These are phyloP conservation scores for Tardiomyces depauwii DNA, from an alignment of 1,139 yeast genomes.

Conservation along the genomic window DNA sequence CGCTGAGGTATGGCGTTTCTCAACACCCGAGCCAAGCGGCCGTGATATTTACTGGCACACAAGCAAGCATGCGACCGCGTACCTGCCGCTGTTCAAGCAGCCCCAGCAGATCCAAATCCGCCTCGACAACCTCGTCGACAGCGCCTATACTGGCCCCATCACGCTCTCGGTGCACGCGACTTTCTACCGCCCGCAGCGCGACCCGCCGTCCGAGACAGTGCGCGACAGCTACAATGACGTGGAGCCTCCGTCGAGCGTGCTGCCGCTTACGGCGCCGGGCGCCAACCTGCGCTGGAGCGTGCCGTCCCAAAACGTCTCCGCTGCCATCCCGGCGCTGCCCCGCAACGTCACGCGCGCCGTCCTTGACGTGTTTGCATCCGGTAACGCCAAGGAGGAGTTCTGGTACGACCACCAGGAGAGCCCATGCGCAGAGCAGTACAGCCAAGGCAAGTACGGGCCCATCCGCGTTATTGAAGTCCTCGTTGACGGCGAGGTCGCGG, in stretches of 20 bases:
- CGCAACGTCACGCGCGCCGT: slow-evolving; percentile 47
- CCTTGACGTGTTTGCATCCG: slow-evolving; percentile 56
- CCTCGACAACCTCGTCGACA: slow-evolving; percentile 54
- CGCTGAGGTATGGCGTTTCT: slow-evolving; percentile 70
- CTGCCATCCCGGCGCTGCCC: slow-evolving; percentile 5
- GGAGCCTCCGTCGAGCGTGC: not conserved
- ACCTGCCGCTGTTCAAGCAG: slow-evolving; percentile 38
- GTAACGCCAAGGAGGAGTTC: slow-evolving; percentile 71
- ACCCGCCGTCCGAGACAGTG: not conserved
- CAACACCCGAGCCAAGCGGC: slow-evolving; percentile 72
- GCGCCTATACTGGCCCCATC: slow-evolving; percentile 50
- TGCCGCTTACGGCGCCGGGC: not conserved
- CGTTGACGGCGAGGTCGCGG: slow-evolving; percentile 24
- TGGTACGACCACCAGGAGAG: slow-evolving; percentile 66
- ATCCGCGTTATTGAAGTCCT: slow-evolving; percentile 26
- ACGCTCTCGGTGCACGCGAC: slow-evolving; percentile 40
- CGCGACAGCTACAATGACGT: slow-evolving; percentile 3
- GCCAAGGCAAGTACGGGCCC: slow-evolving; percentile 43
- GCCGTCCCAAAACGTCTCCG: not conserved
- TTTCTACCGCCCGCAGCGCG: slow-evolving; percentile 32
- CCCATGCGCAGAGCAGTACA: slow-evolving; percentile 30
- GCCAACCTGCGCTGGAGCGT: not conserved
- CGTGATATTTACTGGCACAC: slow-evolving; percentile 31
- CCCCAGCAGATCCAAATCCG: slow-evolving; percentile 38
- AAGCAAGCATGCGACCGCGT: slow-evolving; percentile 56